A percentile compares a stretch with the other conserved stretches of the same genome.
Conservation (phyloP, 2,329 filamentous ascomycete genomes). For the Fusarium palustre region DNA sequence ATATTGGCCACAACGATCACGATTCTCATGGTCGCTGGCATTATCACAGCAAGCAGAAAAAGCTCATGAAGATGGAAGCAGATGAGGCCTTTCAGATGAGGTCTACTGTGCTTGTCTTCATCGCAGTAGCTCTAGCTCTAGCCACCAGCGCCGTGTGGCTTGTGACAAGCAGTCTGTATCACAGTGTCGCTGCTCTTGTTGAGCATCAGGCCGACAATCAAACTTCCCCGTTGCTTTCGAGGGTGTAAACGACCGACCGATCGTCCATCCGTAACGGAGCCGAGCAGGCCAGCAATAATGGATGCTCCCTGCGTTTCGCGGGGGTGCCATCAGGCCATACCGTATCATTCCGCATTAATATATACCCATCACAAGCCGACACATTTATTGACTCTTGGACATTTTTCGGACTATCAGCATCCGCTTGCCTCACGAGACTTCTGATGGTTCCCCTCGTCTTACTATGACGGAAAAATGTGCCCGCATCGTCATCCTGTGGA, state of each 20-base stretch:
- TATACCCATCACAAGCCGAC: neutral
- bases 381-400: neutral
- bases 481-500: neutral
- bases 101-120: conserved; percentile 61
- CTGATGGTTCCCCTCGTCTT: neutral
- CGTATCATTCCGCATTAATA: neutral
- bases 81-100: conserved; percentile 73
- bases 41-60: conserved; percentile 68
- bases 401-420: neutral
- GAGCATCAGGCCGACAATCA: conserved; percentile 13
- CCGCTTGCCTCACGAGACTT: neutral
- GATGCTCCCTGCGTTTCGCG: conserved; percentile 3
- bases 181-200: conserved; percentile 22
- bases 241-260: conserved; percentile 2
- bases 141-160: conserved; percentile 29
- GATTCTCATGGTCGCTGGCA: conserved; percentile 52
- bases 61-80: conserved; percentile 71
- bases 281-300: neutral
- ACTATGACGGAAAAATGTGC: neutral
- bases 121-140: conserved; percentile 53
- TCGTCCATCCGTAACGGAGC: conserved; percentile 2
- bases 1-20: conserved; percentile 44
- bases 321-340: neutral
- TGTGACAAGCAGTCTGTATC: conserved; percentile 32
- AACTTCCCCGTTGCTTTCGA: conserved; percentile 17